Percentiles rank a stretch among this genome's conserved stretches.
These are phyloP conservation scores for Suillus subaureus DNA, from an alignment of 768 basidiomycete genomes.

Conservation along the genomic window DNA sequence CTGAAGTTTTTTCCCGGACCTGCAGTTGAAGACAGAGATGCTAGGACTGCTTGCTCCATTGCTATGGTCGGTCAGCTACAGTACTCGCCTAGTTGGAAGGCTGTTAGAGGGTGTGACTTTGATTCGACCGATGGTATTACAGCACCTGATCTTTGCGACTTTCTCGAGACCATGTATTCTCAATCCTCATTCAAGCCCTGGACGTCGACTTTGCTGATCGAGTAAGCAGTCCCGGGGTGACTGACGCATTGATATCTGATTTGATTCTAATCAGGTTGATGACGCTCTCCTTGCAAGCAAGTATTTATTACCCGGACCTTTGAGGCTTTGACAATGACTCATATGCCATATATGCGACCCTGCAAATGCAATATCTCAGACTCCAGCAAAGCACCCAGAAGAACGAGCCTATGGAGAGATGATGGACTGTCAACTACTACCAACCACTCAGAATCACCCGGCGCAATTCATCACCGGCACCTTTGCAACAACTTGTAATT, in stretches of 20 bases:
- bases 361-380: slow-evolving; percentile 44
- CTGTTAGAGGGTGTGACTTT: slow-evolving; percentile 54
- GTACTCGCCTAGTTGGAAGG: slow-evolving; percentile 58
- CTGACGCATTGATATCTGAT: not conserved
- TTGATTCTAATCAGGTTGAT: slow-evolving; percentile 17
- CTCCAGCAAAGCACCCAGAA: slow-evolving; percentile 61
- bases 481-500: not conserved
- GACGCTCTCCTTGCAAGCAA: not conserved
- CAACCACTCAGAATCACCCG: not conserved
- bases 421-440: not conserved
- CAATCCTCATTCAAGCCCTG: slow-evolving; percentile 58
- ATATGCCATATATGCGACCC: slow-evolving; percentile 56
- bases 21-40: slow-evolving; percentile 45
- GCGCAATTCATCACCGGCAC: not conserved
- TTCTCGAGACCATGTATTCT: slow-evolving; percentile 26
- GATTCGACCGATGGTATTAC: slow-evolving; percentile 36
- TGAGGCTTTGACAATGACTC: not conserved
- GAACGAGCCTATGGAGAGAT: slow-evolving; percentile 47
- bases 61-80: slow-evolving; percentile 58
- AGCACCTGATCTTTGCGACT: not conserved
- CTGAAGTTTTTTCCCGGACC: slow-evolving; percentile 34
- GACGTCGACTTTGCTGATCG: slow-evolving; percentile 54
- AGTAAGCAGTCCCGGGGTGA: slow-evolving; percentile 30
- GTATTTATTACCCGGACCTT: not conserved
- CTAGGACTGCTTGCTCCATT: slow-evolving; percentile 60